A percentile compares a stretch with the other conserved stretches of the same genome.
Conservation (phyloP, 108 stramenopile genomes). For the Nitzschia sp. region DNA sequence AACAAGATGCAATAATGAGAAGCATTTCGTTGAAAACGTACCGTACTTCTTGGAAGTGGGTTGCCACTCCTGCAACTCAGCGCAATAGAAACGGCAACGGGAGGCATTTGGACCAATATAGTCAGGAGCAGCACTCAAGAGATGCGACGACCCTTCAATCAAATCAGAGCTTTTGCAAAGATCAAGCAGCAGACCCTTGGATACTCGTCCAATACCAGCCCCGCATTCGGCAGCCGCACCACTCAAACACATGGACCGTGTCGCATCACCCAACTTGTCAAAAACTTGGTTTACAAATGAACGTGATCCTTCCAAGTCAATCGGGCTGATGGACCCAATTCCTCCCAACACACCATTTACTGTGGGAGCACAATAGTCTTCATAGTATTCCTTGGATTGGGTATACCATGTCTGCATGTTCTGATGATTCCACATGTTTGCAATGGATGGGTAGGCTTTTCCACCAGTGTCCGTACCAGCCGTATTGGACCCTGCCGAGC, state of each 20-base stretch:
- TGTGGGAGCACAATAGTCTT: conserved; percentile 79
- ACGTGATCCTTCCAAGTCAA: conserved; percentile 77
- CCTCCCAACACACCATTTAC: conserved; percentile 90
- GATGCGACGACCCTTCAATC: conserved; percentile 87
- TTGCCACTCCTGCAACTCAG: conserved; percentile 83
- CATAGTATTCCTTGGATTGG: conserved; percentile 80
- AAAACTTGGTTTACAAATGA: conserved; percentile 55
- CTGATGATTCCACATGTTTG: conserved; percentile 43
- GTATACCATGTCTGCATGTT: conserved; percentile 70
- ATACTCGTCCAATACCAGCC: conserved; percentile 88
- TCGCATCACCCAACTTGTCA: conserved; percentile 14
- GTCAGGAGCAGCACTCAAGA: conserved; percentile 79
- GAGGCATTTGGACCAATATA: conserved; percentile 64
- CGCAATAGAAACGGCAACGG: conserved; percentile 75
- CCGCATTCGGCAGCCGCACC: conserved; percentile 71
- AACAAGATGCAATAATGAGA: not conserved
- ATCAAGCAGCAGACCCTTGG: conserved; percentile 84
- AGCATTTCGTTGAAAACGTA: conserved; percentile 16
- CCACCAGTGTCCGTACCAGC: conserved; percentile 37
- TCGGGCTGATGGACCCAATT: conserved; percentile 71
- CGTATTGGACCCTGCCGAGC: not conserved
- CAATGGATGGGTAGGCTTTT: conserved; percentile 29
- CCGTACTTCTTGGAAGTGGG: conserved; percentile 59
- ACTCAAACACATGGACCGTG: conserved; percentile 13
- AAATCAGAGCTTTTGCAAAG: conserved; percentile 73